Conservation (phyloP, 768 basidiomycete species). For the Amanita phalloides region DNA sequence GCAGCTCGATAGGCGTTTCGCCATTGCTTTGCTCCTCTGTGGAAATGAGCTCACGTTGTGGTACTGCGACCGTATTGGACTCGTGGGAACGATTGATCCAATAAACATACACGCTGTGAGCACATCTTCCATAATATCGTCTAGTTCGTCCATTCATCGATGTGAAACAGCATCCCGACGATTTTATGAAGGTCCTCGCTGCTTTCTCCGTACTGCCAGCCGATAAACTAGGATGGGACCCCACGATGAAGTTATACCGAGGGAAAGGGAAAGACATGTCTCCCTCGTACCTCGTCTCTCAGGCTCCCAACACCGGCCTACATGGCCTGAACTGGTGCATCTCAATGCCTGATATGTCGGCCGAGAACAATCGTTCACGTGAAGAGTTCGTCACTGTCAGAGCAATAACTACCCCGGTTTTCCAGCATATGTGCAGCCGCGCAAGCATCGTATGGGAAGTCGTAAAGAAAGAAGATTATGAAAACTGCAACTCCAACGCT, state of each 20-base stretch:
- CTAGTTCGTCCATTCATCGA: neutral
- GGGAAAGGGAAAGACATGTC: too few species aligned
- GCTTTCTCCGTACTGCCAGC: too few species aligned
- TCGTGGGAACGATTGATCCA: constrained; percentile 4
- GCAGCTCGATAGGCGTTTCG: constrained; percentile 8
- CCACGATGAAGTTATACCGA: too few species aligned
- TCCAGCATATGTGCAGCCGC: neutral
- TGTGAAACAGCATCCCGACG: neutral
- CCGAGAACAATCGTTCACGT: neutral
- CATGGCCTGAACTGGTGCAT: neutral
- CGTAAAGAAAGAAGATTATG: neutral
- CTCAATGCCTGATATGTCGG: neutral
- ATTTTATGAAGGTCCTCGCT: too few species aligned
- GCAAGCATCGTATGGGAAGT: constrained; percentile 1
- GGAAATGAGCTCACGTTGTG: constrained; percentile 4
- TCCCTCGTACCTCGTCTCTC: too few species aligned
- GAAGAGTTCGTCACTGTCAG: neutral
- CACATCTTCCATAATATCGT: neutral
- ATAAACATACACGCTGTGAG: constrained; percentile 7
- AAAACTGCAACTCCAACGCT: neutral
- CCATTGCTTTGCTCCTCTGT: constrained; percentile 4
- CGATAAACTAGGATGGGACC: too few species aligned
- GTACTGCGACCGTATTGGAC: constrained; percentile 6
- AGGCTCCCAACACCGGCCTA: too few species aligned
- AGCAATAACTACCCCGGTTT: neutral